Evolutionary conservation across 2,329 filamentous ascomycete genomes (phyloP).

Genomic region (Coniochaeta hoffmannii): DNA sequence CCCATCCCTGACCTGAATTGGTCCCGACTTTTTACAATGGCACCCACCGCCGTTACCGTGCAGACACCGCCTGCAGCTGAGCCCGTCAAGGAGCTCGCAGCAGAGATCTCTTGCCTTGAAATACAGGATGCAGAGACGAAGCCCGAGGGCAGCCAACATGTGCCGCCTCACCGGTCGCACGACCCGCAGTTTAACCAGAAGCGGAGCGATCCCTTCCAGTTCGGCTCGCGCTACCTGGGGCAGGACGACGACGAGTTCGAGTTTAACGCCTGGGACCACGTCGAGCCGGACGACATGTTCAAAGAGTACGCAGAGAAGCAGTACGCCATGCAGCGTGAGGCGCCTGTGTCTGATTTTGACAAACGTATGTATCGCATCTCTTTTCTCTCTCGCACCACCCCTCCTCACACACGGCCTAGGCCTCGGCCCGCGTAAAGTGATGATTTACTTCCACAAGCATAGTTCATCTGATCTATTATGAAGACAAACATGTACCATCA

Average conservation of each 20-base stretch:
- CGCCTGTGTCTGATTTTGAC: constrained; percentile 89
- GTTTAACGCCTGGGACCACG: constrained; percentile 99
- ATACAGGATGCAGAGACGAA: constrained; percentile 13
- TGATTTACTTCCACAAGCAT: constrained; percentile 56
- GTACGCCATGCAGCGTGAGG: constrained; percentile 73
- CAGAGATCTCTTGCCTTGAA: constrained; percentile 15
- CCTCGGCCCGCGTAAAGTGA: constrained; percentile 18
- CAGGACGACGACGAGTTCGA: constrained; percentile 87
- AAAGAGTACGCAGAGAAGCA: constrained; percentile 79
- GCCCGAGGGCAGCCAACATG: constrained; percentile 1
- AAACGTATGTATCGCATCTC: constrained; percentile 50
- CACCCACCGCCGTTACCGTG: neutral
- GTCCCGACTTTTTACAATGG: neutral
- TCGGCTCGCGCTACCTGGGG: constrained; percentile 80
- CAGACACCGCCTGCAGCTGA: constrained; percentile 4
- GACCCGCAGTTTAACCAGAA: constrained; percentile 70
- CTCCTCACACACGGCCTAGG: constrained; percentile 12
- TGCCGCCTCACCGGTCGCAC: constrained; percentile 60
- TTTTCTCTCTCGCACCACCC: constrained; percentile 1
- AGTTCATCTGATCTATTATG: constrained; percentile 62
- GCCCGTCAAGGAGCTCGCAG: constrained; percentile 12
- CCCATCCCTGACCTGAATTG: neutral
- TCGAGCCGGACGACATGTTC: constrained; percentile 85
- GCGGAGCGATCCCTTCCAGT: constrained; percentile 87
- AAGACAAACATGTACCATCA: constrained; percentile 50